A percentile compares a stretch with the other conserved stretches of the same genome.
Conservation (phyloP, 78 protist genomes). For the Dictyostelium citrinum region DNA sequence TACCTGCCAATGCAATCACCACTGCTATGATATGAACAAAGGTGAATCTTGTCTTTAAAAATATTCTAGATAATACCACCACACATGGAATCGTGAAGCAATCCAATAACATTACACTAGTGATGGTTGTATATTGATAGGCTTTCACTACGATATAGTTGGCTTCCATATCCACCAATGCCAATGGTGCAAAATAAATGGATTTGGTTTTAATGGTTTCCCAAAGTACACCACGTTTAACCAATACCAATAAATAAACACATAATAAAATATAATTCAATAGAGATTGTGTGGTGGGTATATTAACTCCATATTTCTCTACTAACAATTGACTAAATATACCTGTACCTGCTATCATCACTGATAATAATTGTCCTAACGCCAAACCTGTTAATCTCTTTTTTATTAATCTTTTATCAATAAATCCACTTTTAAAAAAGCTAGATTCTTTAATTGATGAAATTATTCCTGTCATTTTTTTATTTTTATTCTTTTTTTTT, state of each 20-base stretch:
- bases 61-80: constrained; percentile 58
- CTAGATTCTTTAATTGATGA: background rate
- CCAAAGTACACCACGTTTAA: constrained; percentile 37
- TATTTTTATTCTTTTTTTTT: background rate
- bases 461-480: background rate
- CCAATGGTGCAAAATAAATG: constrained; percentile 30
- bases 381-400: constrained; percentile 45
- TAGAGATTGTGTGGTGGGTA: constrained; percentile 79
- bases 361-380: constrained; percentile 83
- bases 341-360: constrained; percentile 81
- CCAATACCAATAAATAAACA: constrained; percentile 38
- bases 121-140: constrained; percentile 83
- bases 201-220: constrained; percentile 49
- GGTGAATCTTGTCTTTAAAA: constrained; percentile 57
- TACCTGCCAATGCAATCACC: constrained; percentile 69
- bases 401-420: constrained; percentile 25
- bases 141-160: constrained; percentile 84
- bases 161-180: constrained; percentile 91
- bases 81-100: constrained; percentile 87
- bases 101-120: constrained; percentile 81
- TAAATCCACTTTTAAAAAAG: constrained; percentile 26
- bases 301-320: constrained; percentile 19
- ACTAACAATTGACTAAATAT: constrained; percentile 67
- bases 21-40: constrained; percentile 78
- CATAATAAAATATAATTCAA: constrained; percentile 74